phyloP scores from a whole-genome alignment of 2,329 filamentous ascomycete genomes.

The Fusarium circinatum region DNA sequence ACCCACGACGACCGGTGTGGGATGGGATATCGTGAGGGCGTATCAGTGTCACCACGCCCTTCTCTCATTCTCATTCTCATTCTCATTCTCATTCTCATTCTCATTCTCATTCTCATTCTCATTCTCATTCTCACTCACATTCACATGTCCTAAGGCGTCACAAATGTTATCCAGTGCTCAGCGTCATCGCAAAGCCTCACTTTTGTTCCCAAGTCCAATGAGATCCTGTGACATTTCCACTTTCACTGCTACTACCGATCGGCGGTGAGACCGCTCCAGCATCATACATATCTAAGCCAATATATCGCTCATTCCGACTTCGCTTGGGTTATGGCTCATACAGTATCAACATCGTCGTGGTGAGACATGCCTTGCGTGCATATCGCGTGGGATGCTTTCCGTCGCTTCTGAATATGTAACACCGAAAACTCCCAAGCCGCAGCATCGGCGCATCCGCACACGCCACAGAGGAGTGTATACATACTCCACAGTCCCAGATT shows the following conservation, averaged over 20 bases:
- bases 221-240: not conserved
- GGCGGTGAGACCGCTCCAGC: not conserved
- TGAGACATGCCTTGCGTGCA: slow-evolving; percentile 13
- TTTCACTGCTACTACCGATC: not conserved
- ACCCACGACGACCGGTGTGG: not conserved
- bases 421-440: slow-evolving; percentile 7
- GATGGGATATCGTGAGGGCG: not conserved
- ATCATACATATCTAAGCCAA: not conserved
- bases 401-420: slow-evolving; percentile 2
- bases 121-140: not conserved
- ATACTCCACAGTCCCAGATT: not conserved
- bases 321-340: not conserved
- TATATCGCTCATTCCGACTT: slow-evolving; percentile 12
- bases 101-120: not conserved
- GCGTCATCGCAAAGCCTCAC: slow-evolving; percentile 9
- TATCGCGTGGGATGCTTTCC: slow-evolving; percentile 19
- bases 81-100: not conserved
- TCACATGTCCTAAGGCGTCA: not conserved
- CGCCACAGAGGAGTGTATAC: slow-evolving; percentile 11
- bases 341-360: not conserved
- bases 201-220: not conserved
- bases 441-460: slow-evolving; percentile 7
- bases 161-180: not conserved
- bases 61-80: not conserved
- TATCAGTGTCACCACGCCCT: not conserved